Percentiles rank a stretch among this genome's conserved stretches.
Conservation (phyloP, 805 yeast species). For the Candida awuae region DNA sequence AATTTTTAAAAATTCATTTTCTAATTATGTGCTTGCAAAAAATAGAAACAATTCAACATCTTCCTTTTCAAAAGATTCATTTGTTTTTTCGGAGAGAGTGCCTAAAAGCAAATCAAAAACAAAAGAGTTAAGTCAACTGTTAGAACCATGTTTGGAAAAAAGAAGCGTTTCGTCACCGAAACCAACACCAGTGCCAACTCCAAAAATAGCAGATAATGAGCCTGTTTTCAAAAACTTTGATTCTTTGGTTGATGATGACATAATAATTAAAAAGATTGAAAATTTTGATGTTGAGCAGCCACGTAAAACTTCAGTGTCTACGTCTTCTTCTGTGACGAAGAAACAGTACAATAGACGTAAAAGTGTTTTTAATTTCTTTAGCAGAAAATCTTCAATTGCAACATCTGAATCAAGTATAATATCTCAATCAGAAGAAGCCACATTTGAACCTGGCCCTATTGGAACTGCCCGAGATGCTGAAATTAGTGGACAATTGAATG, state of each 20-base stretch:
- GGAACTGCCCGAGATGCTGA: no score
- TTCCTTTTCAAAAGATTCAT: neutral
- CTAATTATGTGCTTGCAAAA: constrained; percentile 1
- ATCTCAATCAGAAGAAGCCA: neutral
- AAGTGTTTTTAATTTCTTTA: neutral
- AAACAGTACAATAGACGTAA: neutral
- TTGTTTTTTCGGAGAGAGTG: neutral
- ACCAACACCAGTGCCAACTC: no score
- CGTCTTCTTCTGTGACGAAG: no score
- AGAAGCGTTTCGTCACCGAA: neutral
- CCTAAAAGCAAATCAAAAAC: neutral
- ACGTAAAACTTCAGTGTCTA: neutral
- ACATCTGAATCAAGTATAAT: neutral
- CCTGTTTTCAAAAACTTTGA: neutral
- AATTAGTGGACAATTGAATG: no score
- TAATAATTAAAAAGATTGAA: no score
- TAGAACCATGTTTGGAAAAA: constrained; percentile 7
- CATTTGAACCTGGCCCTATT: neutral
- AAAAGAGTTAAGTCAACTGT: neutral
- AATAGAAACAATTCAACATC: constrained; percentile 4
- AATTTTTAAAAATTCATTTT: neutral
- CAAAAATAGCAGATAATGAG: neutral
- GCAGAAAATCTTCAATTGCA: neutral
- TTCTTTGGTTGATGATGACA: neutral
- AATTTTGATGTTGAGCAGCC: no score